A percentile compares a stretch with the other conserved stretches of the same genome.
Evolutionary conservation across 257 asterid genomes (phyloP).

Genomic region (Rehmannia glutinosa): DNA sequence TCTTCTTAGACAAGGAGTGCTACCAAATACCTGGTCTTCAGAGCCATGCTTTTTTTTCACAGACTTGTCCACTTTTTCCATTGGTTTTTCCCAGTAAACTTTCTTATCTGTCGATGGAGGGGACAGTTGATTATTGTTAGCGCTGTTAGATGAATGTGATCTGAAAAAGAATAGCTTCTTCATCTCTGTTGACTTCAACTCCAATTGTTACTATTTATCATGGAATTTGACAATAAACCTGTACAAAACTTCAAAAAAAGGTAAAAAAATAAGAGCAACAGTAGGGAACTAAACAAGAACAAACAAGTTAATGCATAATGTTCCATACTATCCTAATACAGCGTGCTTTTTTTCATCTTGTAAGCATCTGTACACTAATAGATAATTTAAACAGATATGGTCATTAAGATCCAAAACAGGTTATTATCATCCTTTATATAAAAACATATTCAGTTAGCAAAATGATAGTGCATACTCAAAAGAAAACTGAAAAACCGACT

Average conservation of each 20-base stretch:
- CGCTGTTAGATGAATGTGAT: constrained; percentile 46
- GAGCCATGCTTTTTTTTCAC: constrained; percentile 41
- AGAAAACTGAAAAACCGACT: too few species aligned
- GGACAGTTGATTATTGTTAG: constrained; percentile 38
- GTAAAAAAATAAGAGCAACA: not conserved
- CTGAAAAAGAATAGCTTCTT: constrained; percentile 88
- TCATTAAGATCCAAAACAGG: constrained; percentile 9
- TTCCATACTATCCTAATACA: constrained; percentile 1
- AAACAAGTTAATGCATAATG: constrained; percentile 8
- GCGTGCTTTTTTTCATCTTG: too few species aligned
- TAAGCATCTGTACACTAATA: not conserved
- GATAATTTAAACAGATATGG: not conserved
- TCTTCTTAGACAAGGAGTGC: constrained; percentile 69
- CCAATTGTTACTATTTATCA: constrained; percentile 27
- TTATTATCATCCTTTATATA: too few species aligned
- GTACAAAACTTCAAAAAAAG: not conserved
- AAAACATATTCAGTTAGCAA: too few species aligned
- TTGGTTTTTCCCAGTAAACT: constrained; percentile 50
- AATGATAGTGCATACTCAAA: too few species aligned
- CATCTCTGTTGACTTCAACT: constrained; percentile 51
- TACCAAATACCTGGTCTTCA: constrained; percentile 34
- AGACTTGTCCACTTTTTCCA: constrained; percentile 37
- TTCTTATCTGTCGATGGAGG: constrained; percentile 67
- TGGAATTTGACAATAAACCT: constrained; percentile 20
- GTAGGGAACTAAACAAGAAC: constrained; percentile 6